phyloP scores from a whole-genome alignment of 805 yeast species.

The Saccharomycopsis babjevae region DNA sequence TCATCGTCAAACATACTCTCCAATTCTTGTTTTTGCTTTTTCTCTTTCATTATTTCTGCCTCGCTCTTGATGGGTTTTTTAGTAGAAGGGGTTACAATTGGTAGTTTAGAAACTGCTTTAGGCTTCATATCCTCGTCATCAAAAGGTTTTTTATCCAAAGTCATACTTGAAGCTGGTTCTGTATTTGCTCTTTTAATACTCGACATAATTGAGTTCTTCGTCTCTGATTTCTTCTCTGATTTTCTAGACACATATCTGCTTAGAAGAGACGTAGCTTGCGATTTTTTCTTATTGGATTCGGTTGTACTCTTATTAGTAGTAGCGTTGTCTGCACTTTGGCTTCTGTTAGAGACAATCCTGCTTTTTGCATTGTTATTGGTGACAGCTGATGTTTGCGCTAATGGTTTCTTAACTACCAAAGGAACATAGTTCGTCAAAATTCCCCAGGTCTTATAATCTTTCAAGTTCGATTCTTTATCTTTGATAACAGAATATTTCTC shows the following conservation, averaged over 20 bases:
- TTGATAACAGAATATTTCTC: neutral
- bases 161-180: neutral
- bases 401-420: neutral
- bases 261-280: neutral
- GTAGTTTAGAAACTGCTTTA: too few relatives aligned
- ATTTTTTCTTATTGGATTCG: neutral
- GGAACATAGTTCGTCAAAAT: conserved; percentile 17
- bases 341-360: neutral
- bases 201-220: neutral
- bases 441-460: conserved; percentile 17
- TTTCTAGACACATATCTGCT: conserved; percentile 6
- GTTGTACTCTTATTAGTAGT: neutral
- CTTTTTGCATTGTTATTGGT: neutral
- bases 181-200: neutral
- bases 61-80: neutral
- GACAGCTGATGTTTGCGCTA: neutral
- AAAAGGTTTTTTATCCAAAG: neutral
- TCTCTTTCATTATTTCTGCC: neutral
- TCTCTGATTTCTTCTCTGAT: neutral
- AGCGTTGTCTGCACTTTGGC: neutral
- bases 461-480: neutral
- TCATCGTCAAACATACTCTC: conserved; percentile 19
- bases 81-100: neutral
- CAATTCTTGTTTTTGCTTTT: conserved; percentile 8
- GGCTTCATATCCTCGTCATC: too few relatives aligned